Percentiles rank a stretch among this genome's conserved stretches.
These are phyloP conservation scores for Pochonia chlamydosporia DNA, from an alignment of 2,329 filamentous ascomycete genomes.

Conservation along the genomic window DNA sequence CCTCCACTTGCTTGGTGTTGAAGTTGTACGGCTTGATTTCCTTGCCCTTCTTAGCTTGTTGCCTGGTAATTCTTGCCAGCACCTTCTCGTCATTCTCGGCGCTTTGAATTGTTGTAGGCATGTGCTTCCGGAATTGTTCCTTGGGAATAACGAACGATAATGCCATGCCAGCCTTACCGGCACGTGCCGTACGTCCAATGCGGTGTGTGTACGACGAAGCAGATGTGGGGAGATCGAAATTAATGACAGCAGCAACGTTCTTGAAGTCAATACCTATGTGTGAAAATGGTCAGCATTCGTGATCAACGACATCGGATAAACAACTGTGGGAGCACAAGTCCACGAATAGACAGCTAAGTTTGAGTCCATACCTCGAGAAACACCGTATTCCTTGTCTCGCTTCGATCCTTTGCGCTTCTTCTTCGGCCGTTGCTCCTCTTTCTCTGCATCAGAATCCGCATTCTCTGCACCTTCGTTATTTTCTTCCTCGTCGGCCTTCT, in stretches of 20 bases:
- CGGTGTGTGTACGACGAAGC: constrained; percentile 95
- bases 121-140: constrained; percentile 80
- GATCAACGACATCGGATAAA: background rate
- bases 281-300: background rate
- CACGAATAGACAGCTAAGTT: background rate
- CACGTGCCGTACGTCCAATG: constrained; percentile 87
- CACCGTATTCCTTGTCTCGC: constrained; percentile 80
- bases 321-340: background rate
- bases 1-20: constrained; percentile 88
- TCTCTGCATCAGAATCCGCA: constrained; percentile 15
- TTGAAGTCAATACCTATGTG: constrained; percentile 74
- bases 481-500: constrained; percentile 33
- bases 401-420: constrained; percentile 45
- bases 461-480: constrained; percentile 40
- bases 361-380: constrained; percentile 65
- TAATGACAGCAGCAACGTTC: constrained; percentile 89
- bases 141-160: constrained; percentile 90
- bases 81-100: constrained; percentile 81
- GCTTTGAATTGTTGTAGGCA: constrained; percentile 70
- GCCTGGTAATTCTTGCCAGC: constrained; percentile 70
- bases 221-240: constrained; percentile 88
- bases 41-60: constrained; percentile 72
- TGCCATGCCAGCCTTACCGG: constrained; percentile 87
- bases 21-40: constrained; percentile 89
- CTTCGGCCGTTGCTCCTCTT: constrained; percentile 21